Evolutionary conservation across 1,284 basidiomycete genomes (phyloP), one percentile per base, ranked within the genome.

Genomic region (Sanguinoderma infundibulare): DNA sequence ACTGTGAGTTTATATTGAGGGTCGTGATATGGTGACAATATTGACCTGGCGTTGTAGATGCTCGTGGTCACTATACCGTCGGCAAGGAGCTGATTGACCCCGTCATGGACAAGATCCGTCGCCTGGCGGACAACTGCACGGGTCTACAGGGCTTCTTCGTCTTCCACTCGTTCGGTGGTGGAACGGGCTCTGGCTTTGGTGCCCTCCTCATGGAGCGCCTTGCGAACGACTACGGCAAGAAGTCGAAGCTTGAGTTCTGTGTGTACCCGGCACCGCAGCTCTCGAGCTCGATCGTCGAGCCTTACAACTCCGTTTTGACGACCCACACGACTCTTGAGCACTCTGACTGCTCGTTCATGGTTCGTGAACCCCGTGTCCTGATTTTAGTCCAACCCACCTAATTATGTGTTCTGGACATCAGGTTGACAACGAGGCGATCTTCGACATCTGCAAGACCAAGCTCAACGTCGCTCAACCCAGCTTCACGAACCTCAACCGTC

Each of bases 81-180:
- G 96, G 96, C 69, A 98, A 98, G 80, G 96, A 98, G 79, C 88
- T 92, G 71, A 94, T 95, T 57, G 91, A 93, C 73, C 86, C 90
- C 57, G 96, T 97, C 61, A 94, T 98, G 87, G 98, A 99, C 81
- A 96, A 92, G 77, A 83, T 98, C 68, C 94, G 98, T 74, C 91
- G 95, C 71, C 89, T 99, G 67, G 95, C 97, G 61, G 98, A 99
- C 81, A 98, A 97, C 82, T 98, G 96, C 84, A 90, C 91, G 49
- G 98, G 98, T 76, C 90, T 99, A 49, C 98, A 99, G 80, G 97
- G 98, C 71, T 99, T 99, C 88, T 99, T 99, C 77, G 95, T 99
- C 74, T 99, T 99, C 89, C 98, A 99, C 84, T 99, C 98, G 49
- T 98, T 98, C 74, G 98, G 98, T 75, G 98, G 98, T 78, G 98